Base-by-base conservation (phyloP, 352 stramenopile genomes). In the Phytophthora citricola region DNA sequence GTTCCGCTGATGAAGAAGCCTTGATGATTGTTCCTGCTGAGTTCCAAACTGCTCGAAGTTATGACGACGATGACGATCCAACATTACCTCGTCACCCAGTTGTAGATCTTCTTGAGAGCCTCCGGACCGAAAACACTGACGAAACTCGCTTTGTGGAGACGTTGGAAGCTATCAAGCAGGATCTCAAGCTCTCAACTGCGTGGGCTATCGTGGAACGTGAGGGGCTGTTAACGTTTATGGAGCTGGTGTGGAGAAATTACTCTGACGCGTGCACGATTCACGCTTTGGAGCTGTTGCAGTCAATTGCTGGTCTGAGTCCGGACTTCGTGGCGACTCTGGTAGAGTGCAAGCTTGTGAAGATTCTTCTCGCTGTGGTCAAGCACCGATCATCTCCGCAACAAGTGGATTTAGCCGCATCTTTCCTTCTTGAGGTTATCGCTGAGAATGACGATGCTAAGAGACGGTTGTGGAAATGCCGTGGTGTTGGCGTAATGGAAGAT, bases 401-500 rank as follows among this genome's bases (percentile, higher is more conserved):
- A 61, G 58, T 88, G 17, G 72, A 86, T 8, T 55, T 83, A n/a
- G 75, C 79, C 29, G 79, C 69, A 2, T 83, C 74, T 3, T 81
- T 88, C 17, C 59, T 88, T 14, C 63, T 88, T 39, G 76, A 86
- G 20, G 46, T 85, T 5, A 72, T 86, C 24, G 76, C 68, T 17
- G 56, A 48, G 15, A 82, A 75, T 57, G 76, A 88, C 32, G 58
- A 58, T 3, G 79, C 75, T 5, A 88, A 85, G 59, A 49, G 66
- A 14, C 56, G 77, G 34, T 38, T 88, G 10, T 88, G 79, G 76
- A 60, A 61, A 17, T 73, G 63, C 24, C 66, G 66, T 2, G 79
- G 79, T 26, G 72, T 86, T 31, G 58, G 54, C 20, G 55, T 81
- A 0, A 69, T 88, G 24, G 76, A 88, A 49, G 66, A 63, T 38